Conservation (phyloP, 805 yeast species). For the Yarrowia sp. region DNA sequence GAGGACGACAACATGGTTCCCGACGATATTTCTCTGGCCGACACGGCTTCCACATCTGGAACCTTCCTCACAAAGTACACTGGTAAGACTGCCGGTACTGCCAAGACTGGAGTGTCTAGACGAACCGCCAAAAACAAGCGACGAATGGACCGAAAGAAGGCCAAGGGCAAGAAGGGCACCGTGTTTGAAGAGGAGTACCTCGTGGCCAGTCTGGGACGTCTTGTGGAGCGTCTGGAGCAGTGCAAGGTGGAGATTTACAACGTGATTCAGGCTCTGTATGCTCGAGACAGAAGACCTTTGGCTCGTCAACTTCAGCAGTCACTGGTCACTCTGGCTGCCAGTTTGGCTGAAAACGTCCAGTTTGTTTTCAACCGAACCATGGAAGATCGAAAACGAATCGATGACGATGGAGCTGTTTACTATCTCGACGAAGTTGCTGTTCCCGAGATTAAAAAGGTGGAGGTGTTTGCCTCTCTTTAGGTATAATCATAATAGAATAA, state of each 20-base stretch:
- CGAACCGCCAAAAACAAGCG: conserved; percentile 87
- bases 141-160: conserved; percentile 92
- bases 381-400: conserved; percentile 80
- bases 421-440: conserved; percentile 70
- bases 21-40: conserved; percentile 92
- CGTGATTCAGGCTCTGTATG: conserved; percentile 69
- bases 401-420: conserved; percentile 83
- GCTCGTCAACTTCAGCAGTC: conserved; percentile 75
- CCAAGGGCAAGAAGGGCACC: conserved; percentile 96
- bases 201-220: conserved; percentile 80
- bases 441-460: conserved; percentile 62
- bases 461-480: conserved; percentile 32
- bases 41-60: conserved; percentile 89
- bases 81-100: conserved; percentile 93
- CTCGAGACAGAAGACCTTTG: conserved; percentile 70
- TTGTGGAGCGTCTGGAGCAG: conserved; percentile 73
- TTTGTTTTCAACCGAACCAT: conserved; percentile 83
- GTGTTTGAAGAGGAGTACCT: conserved; percentile 96
- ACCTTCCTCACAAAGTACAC: conserved; percentile 95
- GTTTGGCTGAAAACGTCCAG: conserved; percentile 56
- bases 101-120: conserved; percentile 93
- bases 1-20: conserved; percentile 77
- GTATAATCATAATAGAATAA: neutral
- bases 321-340: conserved; percentile 54
- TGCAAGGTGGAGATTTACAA: conserved; percentile 71